Percentiles rank a stretch among this genome's conserved stretches.
phyloP scores from a whole-genome alignment of 1,284 basidiomycete genomes.

The Pyrrhoderma noxium region DNA sequence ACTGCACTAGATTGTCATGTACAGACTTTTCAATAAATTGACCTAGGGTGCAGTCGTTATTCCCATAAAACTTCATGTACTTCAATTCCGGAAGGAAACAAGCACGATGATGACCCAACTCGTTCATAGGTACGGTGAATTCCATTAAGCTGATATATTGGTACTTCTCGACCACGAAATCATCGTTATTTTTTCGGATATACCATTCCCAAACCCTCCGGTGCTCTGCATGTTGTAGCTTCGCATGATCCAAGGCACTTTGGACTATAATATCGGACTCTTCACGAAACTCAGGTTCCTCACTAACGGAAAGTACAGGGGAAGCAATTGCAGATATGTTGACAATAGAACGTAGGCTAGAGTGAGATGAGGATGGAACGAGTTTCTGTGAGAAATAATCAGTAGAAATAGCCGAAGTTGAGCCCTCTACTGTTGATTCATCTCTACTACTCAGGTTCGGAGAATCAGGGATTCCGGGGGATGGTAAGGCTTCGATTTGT shows the following conservation, averaged over 20 bases:
- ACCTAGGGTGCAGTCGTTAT: slow-evolving; percentile 87
- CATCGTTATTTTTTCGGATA: slow-evolving; percentile 71
- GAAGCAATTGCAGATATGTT: slow-evolving; percentile 5
- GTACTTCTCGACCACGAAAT: slow-evolving; percentile 88
- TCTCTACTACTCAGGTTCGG: slow-evolving; percentile 24
- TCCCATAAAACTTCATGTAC: slow-evolving; percentile 86
- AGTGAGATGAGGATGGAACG: slow-evolving; percentile 21
- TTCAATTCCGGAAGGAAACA: slow-evolving; percentile 66
- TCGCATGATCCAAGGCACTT: slow-evolving; percentile 62
- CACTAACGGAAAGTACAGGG: background rate
- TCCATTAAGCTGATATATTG: slow-evolving; percentile 79
- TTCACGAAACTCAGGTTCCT: slow-evolving; percentile 38
- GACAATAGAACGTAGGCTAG: slow-evolving; percentile 19
- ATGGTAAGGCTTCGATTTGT: slow-evolving; percentile 61
- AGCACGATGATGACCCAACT: slow-evolving; percentile 54
- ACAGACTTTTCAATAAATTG: slow-evolving; percentile 85
- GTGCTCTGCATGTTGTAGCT: slow-evolving; percentile 78
- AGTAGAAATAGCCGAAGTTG: slow-evolving; percentile 15
- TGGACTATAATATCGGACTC: slow-evolving; percentile 58
- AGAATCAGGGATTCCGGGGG: slow-evolving; percentile 38
- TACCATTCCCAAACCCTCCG: slow-evolving; percentile 92
- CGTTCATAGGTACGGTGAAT: slow-evolving; percentile 65
- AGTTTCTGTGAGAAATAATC: slow-evolving; percentile 40
- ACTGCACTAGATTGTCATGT: slow-evolving; percentile 60
- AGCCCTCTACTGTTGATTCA: background rate